Conservation (phyloP, 306 rosid genomes). For the Rubus parviflorus region DNA sequence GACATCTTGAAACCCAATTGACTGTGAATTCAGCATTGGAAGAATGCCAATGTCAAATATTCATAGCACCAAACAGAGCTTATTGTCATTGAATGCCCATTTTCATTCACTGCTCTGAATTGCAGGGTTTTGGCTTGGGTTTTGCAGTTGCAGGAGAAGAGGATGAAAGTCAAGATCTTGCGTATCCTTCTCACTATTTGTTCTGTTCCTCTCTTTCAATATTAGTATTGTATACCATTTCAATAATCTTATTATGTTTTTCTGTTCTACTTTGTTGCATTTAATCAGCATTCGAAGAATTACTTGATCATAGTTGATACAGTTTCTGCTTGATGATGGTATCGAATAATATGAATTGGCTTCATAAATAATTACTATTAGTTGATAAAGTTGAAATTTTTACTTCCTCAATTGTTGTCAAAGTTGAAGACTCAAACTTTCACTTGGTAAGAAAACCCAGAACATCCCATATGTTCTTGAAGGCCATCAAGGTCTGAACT, state of each 20-base stretch:
- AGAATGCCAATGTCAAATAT: neutral
- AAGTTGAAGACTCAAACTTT: neutral
- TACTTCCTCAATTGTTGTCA: neutral
- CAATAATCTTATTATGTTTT: neutral
- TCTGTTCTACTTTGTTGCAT: neutral
- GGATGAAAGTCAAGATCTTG: constrained; percentile 63
- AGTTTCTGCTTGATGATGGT: constrained; percentile 7
- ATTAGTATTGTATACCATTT: neutral
- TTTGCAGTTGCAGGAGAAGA: constrained; percentile 14
- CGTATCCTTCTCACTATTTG: constrained; percentile 47
- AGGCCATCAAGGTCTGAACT: neutral
- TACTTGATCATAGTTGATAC: neutral
- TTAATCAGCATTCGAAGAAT: neutral
- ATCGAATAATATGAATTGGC: neutral
- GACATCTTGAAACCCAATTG: neutral
- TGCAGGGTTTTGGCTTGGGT: constrained; percentile 18
- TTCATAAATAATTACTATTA: neutral
- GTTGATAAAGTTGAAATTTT: neutral
- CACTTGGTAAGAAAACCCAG: neutral
- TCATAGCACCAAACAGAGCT: neutral
- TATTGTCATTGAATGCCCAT: neutral
- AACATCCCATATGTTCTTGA: neutral
- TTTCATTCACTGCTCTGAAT: neutral
- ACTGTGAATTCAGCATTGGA: neutral
- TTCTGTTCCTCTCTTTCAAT: neutral